Conservation (phyloP, 495 filamentous ascomycete species). For the Hypoxylon subgilvum region DNA sequence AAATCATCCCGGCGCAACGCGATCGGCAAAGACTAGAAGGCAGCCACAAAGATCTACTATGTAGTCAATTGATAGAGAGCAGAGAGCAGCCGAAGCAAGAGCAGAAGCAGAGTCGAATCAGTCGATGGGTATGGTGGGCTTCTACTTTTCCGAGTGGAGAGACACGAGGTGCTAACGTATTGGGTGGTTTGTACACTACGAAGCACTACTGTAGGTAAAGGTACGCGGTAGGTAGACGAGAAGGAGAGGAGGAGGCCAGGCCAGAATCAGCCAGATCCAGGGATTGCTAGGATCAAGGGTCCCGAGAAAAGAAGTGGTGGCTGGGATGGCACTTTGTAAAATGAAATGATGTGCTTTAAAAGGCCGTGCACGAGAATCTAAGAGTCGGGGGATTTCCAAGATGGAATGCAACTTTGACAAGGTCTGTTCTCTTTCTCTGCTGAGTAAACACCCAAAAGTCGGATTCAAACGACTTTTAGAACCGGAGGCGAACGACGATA, state of each 20-base stretch:
- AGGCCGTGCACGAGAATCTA: slow-evolving; percentile 32
- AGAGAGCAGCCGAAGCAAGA: slow-evolving; percentile 18
- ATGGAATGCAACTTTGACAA: slow-evolving; percentile 17
- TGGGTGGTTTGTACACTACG: neutral
- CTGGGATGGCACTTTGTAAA: slow-evolving; percentile 23
- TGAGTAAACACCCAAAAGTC: too few relatives aligned
- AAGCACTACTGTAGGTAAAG: neutral
- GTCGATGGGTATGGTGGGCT: slow-evolving; percentile 32
- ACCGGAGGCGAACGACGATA: neutral
- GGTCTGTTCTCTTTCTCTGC: neutral
- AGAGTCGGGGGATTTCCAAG: slow-evolving; percentile 14
- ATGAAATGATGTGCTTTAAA: slow-evolving; percentile 39
- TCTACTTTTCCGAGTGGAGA: slow-evolving; percentile 27
- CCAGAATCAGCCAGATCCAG: slow-evolving; percentile 20
- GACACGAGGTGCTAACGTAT: slow-evolving; percentile 1
- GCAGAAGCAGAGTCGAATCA: slow-evolving; percentile 31
- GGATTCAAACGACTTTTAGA: too few relatives aligned
- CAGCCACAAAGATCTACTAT: slow-evolving; percentile 16
- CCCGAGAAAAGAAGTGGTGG: slow-evolving; percentile 23
- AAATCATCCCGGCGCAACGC: slow-evolving; percentile 37
- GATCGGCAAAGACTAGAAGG: slow-evolving; percentile 22
- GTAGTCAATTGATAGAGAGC: slow-evolving; percentile 12
- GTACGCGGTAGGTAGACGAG: neutral
- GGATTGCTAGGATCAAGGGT: slow-evolving; percentile 32
- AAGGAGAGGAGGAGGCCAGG: too few relatives aligned